Evolutionary conservation across 306 rosid species (phyloP).

Genomic region (Geum urbanum): DNA sequence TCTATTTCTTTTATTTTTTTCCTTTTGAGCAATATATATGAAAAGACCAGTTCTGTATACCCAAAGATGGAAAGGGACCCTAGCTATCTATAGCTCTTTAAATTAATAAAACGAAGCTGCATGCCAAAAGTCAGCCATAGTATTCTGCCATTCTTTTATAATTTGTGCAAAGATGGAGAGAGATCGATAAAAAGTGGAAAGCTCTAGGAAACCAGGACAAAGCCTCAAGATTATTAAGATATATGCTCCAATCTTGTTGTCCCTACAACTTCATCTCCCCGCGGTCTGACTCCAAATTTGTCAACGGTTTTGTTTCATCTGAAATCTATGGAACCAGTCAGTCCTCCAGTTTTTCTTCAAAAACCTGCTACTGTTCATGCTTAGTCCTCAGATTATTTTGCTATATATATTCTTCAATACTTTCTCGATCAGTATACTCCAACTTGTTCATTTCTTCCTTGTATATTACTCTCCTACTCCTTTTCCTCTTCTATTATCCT

Average conservation of each 20-base stretch:
- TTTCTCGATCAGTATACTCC: constrained; percentile 1
- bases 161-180: constrained; percentile 6
- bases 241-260: not conserved
- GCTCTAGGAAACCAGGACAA: constrained; percentile 35
- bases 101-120: constrained; percentile 18
- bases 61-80: constrained; percentile 5
- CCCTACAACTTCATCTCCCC: constrained; percentile 21
- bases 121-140: constrained; percentile 40
- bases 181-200: constrained; percentile 12
- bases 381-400: not conserved
- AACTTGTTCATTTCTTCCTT: constrained; percentile 13
- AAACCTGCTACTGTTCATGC: constrained; percentile 44
- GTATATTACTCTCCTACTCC: constrained; percentile 3
- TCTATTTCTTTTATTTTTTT: too few species aligned
- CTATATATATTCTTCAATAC: constrained; percentile 11
- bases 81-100: not conserved
- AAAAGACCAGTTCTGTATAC: not conserved
- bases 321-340: constrained; percentile 15
- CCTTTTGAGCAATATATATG: not conserved
- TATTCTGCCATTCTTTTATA: constrained; percentile 7
- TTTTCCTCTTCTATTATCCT: constrained; percentile 9
- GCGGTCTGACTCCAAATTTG: constrained; percentile 42
- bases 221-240: constrained; percentile 10
- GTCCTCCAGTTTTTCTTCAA: constrained; percentile 28
- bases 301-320: constrained; percentile 41